Conservation (phyloP, 176 grass and related monocot species). For the Oryza glumipatula region DNA sequence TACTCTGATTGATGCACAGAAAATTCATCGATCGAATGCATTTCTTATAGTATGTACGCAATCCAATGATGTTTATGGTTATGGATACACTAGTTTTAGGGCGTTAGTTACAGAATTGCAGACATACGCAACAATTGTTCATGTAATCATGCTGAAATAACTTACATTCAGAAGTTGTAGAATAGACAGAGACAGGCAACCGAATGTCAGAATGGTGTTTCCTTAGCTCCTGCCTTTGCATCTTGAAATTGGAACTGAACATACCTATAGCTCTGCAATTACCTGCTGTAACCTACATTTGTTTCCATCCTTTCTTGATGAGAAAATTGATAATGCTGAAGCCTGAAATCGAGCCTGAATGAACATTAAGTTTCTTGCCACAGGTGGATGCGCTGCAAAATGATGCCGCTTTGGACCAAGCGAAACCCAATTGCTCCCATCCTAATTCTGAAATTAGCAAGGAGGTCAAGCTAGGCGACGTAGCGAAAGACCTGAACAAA, state of each 20-base stretch:
- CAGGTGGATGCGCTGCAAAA: slow-evolving; percentile 29
- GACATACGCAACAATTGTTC: background rate
- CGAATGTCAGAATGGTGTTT: background rate
- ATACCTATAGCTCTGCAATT: background rate
- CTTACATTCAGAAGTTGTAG: too few relatives aligned
- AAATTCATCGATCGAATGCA: background rate
- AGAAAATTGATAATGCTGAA: background rate
- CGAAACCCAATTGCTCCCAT: background rate
- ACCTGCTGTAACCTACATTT: background rate
- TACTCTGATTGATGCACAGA: background rate
- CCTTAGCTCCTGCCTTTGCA: background rate
- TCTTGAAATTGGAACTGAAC: background rate
- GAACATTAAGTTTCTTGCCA: background rate
- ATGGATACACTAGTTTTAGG: background rate
- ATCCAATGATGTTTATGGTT: background rate
- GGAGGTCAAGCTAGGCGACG: slow-evolving; percentile 8
- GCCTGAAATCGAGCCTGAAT: background rate
- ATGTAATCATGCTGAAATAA: too few relatives aligned
- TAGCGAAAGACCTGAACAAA: slow-evolving; percentile 45
- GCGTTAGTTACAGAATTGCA: too few relatives aligned
- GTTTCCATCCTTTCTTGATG: background rate
- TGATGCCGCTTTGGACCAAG: background rate
- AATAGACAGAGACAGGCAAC: background rate
- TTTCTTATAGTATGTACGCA: background rate
- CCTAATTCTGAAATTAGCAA: background rate